A percentile compares a stretch with the other conserved stretches of the same genome.
phyloP scores from a whole-genome alignment of 192 early-diverging fungal species.

The Backusella psychrophila region DNA sequence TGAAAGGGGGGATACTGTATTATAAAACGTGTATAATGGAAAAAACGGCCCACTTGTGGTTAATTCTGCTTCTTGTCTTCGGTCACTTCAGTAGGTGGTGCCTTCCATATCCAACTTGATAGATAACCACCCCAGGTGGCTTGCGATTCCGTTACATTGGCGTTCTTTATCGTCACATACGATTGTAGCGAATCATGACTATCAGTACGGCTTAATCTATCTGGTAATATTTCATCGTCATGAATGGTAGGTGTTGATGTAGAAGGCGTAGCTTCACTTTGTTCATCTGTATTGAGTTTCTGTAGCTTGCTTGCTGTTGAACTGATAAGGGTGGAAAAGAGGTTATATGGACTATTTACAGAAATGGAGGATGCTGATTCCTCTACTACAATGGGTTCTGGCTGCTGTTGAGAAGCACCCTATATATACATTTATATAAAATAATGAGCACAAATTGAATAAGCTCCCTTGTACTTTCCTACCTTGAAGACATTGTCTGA shows the following conservation, averaged over 20 bases:
- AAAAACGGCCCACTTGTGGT: neutral
- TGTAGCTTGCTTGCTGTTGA: neutral
- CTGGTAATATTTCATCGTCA: neutral
- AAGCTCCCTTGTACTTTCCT: neutral
- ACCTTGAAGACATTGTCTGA: conserved; percentile 25
- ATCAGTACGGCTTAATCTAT: conserved; percentile 12
- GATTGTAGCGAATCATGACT: conserved; percentile 30
- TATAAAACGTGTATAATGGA: neutral
- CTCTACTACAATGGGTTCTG: neutral
- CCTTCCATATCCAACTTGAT: conserved; percentile 13
- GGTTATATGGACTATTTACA: conserved; percentile 12
- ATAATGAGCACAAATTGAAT: neutral
- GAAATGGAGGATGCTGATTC: neutral
- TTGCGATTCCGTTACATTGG: neutral
- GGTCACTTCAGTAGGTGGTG: neutral
- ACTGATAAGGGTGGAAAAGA: conserved; percentile 21
- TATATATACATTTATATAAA: neutral
- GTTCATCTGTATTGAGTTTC: neutral
- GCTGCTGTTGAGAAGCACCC: neutral
- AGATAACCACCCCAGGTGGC: conserved; percentile 18
- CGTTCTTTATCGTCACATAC: conserved; percentile 2
- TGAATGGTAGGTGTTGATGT: neutral
- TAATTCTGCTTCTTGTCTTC: conserved; percentile 6
- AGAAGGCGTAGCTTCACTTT: neutral
- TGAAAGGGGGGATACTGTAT: neutral